phyloP scores from a whole-genome alignment of 148 eudicot genomes.

The Rheum nobile region DNA sequence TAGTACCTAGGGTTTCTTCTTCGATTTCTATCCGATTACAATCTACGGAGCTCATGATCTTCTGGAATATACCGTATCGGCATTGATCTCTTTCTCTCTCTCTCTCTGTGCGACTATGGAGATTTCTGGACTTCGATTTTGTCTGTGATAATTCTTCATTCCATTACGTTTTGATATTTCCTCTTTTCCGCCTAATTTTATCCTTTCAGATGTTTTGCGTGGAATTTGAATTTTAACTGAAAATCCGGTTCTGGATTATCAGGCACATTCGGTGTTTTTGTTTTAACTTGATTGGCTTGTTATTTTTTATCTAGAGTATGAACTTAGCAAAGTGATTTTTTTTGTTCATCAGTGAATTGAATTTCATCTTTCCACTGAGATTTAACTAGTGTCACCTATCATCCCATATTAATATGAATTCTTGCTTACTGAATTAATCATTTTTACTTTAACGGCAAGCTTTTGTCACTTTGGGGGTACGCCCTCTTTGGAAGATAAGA shows the following conservation, averaged over 20 bases:
- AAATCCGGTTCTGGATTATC: too few species aligned
- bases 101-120: neutral
- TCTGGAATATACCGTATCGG: neutral
- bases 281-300: too few species aligned
- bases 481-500: neutral
- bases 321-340: too few species aligned
- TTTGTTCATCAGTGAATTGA: too few species aligned
- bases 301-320: neutral
- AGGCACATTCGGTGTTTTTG: neutral
- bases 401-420: neutral
- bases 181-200: neutral
- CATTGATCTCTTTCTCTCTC: neutral
- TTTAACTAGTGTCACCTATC: neutral
- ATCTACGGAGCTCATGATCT: neutral
- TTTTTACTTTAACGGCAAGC: slow-evolving; percentile 6
- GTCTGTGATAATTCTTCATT: neutral
- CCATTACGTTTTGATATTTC: neutral
- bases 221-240: too few species aligned
- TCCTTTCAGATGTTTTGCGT: too few species aligned
- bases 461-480: neutral
- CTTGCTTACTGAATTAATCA: slow-evolving; percentile 4
- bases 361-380: neutral
- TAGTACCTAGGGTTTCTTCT: neutral
- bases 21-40: neutral
- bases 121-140: neutral